Conservation (phyloP, 2,329 filamentous ascomycete species). For the Onygena corvina region DNA sequence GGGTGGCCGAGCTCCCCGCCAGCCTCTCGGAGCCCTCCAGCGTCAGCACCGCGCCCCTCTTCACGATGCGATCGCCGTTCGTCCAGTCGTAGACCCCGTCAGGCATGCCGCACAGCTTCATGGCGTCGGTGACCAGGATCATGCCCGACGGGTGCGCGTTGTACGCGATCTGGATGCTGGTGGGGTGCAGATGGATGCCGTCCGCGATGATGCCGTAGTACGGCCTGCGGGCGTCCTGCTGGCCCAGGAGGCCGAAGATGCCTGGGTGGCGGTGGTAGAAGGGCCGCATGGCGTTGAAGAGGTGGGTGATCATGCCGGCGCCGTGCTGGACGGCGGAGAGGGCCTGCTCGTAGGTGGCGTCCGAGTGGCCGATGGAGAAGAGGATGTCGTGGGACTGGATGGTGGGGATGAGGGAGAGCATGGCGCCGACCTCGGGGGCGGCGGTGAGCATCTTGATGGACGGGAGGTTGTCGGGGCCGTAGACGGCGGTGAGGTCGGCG, state of each 20-base stretch:
- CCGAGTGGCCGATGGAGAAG: conserved; percentile 74
- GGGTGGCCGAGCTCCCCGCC: conserved; percentile 49
- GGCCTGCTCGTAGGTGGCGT: conserved; percentile 75
- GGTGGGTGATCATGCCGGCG: conserved; percentile 79
- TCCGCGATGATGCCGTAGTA: conserved; percentile 86
- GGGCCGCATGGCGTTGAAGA: conserved; percentile 89
- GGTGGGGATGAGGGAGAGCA: conserved; percentile 55
- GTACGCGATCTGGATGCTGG: conserved; percentile 78
- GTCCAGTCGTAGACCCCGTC: conserved; percentile 81
- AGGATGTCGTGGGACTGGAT: conserved; percentile 55
- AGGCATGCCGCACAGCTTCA: conserved; percentile 71
- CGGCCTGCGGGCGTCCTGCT: conserved; percentile 46
- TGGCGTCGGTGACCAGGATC: conserved; percentile 84
- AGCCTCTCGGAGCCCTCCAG: conserved; percentile 69
- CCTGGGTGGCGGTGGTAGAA: conserved; percentile 85
- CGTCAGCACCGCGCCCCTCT: conserved; percentile 56
- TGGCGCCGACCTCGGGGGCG: conserved; percentile 66
- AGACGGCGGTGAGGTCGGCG: conserved; percentile 41
- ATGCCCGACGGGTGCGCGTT: conserved; percentile 74
- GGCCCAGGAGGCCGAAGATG: conserved; percentile 73
- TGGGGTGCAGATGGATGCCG: conserved; percentile 79
- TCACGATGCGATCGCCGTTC: conserved; percentile 51
- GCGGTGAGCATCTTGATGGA: conserved; percentile 69
- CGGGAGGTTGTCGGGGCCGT: conserved; percentile 57
- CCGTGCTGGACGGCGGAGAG: conserved; percentile 58